phyloP scores from a whole-genome alignment of 257 asterid species.

The Nicotiana sylvestris region DNA sequence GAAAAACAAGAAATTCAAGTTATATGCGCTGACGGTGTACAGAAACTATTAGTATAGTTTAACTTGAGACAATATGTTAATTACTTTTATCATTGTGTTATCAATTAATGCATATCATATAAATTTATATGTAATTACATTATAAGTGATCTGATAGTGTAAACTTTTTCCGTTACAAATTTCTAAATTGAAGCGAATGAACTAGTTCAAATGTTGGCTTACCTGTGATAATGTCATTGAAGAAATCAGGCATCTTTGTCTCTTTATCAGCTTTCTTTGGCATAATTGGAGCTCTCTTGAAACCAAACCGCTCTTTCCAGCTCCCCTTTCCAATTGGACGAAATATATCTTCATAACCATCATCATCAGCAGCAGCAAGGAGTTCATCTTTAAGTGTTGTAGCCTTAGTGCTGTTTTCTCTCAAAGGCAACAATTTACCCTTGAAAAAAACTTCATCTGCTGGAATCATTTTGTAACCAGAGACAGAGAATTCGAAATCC shows the following conservation, averaged over 20 bases:
- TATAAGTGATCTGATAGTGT: neutral
- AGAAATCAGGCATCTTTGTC: conserved; percentile 9
- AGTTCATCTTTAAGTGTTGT: conserved; percentile 74
- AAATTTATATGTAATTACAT: neutral
- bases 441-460: conserved; percentile 75
- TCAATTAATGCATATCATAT: neutral
- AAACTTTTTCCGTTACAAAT: neutral
- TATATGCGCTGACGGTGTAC: neutral
- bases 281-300: conserved; percentile 38
- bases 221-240: conserved; percentile 10
- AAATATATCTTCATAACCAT: conserved; percentile 34
- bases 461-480: conserved; percentile 48
- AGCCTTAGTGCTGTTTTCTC: conserved; percentile 33
- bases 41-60: neutral
- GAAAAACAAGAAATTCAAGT: neutral
- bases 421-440: conserved; percentile 61
- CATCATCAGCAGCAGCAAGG: conserved; percentile 33
- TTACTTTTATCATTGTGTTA: neutral
- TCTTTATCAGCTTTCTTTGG: conserved; percentile 35
- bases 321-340: conserved; percentile 32
- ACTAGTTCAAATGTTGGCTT: neutral
- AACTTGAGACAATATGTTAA: neutral
- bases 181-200: neutral
- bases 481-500: conserved; percentile 62
- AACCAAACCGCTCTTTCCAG: conserved; percentile 72